Evolutionary conservation across 352 stramenopile genomes (phyloP), one percentile per base, ranked within the genome.

Genomic region (Globisporangium polare): DNA sequence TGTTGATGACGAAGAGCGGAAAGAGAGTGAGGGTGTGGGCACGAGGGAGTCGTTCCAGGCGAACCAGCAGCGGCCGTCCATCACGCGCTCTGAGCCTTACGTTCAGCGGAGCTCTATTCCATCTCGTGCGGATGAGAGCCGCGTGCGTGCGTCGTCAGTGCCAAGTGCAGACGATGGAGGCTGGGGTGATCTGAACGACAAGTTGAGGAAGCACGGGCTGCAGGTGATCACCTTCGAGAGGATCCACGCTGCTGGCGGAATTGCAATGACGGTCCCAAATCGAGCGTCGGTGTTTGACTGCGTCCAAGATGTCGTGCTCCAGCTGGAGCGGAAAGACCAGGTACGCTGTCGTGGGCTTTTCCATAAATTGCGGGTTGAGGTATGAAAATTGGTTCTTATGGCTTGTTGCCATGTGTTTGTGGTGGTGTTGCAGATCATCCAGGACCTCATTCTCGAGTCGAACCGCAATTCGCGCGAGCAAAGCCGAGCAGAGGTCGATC

Each of bases 391-490:
- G 18, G 18, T n/a, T 46, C 39, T 46, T n/a, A 22, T 5, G 3
- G 17, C n/a, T 20, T 22, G 39, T 20, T 46, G 13, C 22, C 15
- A 46, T 46, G 35, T 39, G 29, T 39, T 33, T 33, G 33, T 39
- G 33, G 1, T 39, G 33, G 9, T 12, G 12, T 13, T 8, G 4
- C 42, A 94, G 83, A 82, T 78, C 24, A 92, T 94, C 50, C 77
- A 94, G 71, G 77, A 92, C 41, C 62, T 94, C 37, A 73, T 92
- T 37, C 66, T 94, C 26, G 65, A 86, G 15, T 88, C 82, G 5
- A 88, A 89, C 31, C 72, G 74, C 17, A 86, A 70, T 35, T 84
- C 79, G 20, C 76, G 78, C 60, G 73, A 76, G 5, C 79, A 77
- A 49, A 82, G 52, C 53, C 76, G 75, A 58, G 62, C 60, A 27